A percentile compares a stretch with the other conserved stretches of the same genome.
phyloP scores from a whole-genome alignment of 306 rosid genomes.

The Cicer bijugum region DNA sequence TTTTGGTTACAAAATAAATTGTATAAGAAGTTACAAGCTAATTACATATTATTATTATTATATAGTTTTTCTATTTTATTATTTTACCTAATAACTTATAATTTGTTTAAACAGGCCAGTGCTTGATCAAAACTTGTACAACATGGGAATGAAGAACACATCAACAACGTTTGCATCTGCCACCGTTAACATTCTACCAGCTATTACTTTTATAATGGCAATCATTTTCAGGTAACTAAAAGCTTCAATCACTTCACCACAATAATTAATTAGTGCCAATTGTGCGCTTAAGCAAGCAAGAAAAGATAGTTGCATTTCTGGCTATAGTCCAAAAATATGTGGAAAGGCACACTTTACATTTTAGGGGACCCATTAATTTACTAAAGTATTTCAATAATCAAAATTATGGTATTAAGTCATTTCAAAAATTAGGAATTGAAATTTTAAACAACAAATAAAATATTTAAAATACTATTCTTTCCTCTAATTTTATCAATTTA shows the following conservation, averaged over 20 bases:
- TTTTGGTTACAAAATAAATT: conserved; percentile 19
- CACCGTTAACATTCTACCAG: conserved; percentile 78
- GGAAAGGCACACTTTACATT: no score
- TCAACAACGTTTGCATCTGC: conserved; percentile 94
- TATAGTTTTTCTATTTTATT: not conserved
- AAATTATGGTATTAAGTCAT: no score
- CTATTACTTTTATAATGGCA: conserved; percentile 90
- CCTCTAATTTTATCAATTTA: no score
- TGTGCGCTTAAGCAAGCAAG: not conserved
- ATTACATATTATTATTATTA: not conserved
- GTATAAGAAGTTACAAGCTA: not conserved
- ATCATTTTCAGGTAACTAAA: conserved; percentile 73
- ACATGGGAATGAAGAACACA: conserved; percentile 87
- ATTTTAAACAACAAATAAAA: no score
- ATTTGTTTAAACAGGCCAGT: conserved; percentile 72
- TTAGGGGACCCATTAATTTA: no score
- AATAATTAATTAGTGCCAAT: not conserved
- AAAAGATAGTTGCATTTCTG: conserved; percentile 27
- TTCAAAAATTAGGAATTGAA: no score
- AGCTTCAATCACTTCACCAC: conserved; percentile 35
- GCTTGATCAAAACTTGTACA: conserved; percentile 88
- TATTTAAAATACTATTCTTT: no score
- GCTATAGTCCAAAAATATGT: not conserved
- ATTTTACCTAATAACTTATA: conserved; percentile 24
- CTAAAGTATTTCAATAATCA: no score